Base-by-base conservation (phyloP, 257 asterid genomes). In the Solanum sitiens region DNA sequence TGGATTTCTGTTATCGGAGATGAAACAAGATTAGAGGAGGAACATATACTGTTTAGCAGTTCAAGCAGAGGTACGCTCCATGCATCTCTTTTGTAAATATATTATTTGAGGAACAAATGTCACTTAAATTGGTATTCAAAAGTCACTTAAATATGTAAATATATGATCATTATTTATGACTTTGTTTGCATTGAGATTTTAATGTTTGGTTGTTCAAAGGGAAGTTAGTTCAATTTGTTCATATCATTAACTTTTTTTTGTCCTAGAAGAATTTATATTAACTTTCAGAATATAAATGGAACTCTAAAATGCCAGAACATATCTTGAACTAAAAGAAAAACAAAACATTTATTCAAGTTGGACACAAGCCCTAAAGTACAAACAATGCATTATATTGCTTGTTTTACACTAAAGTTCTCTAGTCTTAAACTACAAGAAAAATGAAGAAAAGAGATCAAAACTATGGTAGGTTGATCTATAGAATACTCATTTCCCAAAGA, bases 1-100 rank as follows among this genome's bases (percentile, higher is more conserved):
- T 97, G 99, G 98, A 95, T 97, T 87, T 94, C 96, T 18, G 98
- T 95, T 40, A 20, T 73, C 11, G 93, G 93, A 84, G 98, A 90
- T 82, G 86, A 91, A 11, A 88, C 88, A 83, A 67, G 68, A 18
- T 37, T 95, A 86, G 93, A 89, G 45, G 89, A 93, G 65, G 98
- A 96, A 92, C 88, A 91, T 39, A 67, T 91, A 71, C 82, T 95
- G 68, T 90, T 92, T 84, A 76, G 91, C 85, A 93, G 88, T 56
- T 70, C 84, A 82, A 70, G 79, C 82, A 65, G 88, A 87, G 67
- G 86, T 37, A 40, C 65, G 35, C 59, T 53, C 35, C 50, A 63
- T 23, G n/a, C 33, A 25, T 87, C 68, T 71, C 87, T 37, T 32
- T 68, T 82, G 40, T 30, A 82, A 40, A 7, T 3, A 35, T 35